phyloP scores from a whole-genome alignment of 2,329 filamentous ascomycete species.

The Alternaria brassicicola region DNA sequence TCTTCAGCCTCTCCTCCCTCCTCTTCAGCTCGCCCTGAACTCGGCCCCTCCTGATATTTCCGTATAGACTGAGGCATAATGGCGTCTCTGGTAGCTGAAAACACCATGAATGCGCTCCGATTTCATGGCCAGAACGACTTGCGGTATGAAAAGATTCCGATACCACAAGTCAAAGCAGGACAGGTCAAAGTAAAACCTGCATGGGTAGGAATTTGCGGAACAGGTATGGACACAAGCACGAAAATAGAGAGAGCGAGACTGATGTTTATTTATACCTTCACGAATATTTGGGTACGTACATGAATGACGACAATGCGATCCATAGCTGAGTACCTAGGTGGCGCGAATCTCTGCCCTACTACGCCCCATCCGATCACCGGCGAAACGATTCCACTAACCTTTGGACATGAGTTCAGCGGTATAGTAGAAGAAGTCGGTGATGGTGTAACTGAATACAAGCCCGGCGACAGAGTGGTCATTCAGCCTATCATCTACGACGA shows the following conservation, averaged over 20 bases:
- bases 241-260: background rate
- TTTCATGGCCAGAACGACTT: constrained; percentile 55
- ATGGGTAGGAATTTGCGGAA: constrained; percentile 53
- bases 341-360: constrained; percentile 57
- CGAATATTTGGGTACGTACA: constrained; percentile 50
- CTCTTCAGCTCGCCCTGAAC: background rate
- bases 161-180: constrained; percentile 48
- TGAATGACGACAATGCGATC: constrained; percentile 1
- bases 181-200: constrained; percentile 53
- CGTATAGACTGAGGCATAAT: background rate
- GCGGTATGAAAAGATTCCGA: constrained; percentile 51
- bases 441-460: constrained; percentile 56
- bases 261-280: constrained; percentile 48
- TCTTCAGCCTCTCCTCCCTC: constrained; percentile 13
- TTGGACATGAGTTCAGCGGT: constrained; percentile 62
- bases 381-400: constrained; percentile 58
- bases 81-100: constrained; percentile 14
- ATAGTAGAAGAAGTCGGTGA: constrained; percentile 59
- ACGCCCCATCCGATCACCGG: constrained; percentile 62
- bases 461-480: constrained; percentile 57
- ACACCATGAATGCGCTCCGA: constrained; percentile 55
- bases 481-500: constrained; percentile 63
- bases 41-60: background rate
- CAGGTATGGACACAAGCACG: constrained; percentile 28
- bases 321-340: constrained; percentile 35